Evolutionary conservation across 2,329 filamentous ascomycete genomes (phyloP), one percentile per base, ranked within the genome.

Genomic region (Cercospora zeina): DNA sequence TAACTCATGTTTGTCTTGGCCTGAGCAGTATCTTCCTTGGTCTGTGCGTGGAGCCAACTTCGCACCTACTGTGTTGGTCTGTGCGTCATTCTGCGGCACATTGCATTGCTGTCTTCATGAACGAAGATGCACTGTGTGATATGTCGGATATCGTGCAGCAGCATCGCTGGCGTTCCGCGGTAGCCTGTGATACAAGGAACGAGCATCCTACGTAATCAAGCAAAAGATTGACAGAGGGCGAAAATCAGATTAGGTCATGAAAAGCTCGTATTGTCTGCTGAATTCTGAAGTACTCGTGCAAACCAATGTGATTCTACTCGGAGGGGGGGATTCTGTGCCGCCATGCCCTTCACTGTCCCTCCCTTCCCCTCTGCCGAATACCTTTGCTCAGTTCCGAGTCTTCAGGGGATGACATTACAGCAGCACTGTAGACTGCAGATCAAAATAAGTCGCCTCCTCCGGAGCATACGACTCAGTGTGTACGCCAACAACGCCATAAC

Each of bases 401-500:
- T 27, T 47, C 42, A 27, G 42, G 13, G 19, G 7, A 14, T n/a
- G 42, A 11, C 42, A 27, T 27, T 27, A 27, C 42, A 27, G 42
- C 6, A 45, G 11, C 24, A n/a, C 42, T 27, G 42, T 14, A 45
- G 13, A 5, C 11, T 24, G 39, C 3, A 54, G n/a, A 24, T 2
- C 33, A 54, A 39, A 39, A 13, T 33, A 24, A 8, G 13, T 36
- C 21, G 13, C 36, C 51, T 24, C 19, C 19, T 7, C 21, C 11
- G 37, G 33, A 36, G 33, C 21, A 54, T 34, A 37, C 13, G 21
- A 16, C 33, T 21, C 19, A 13, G 42, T 49, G 42, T 49, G 42
- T 47, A 27, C 42, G 42, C 42, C 42, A 49, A 27, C 14, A 49
- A 55, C 21, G 19, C 53, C 53, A 11, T 31, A n/a, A 55, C 9